Percentiles rank a stretch among this genome's conserved stretches.
phyloP scores from a whole-genome alignment of 352 stramenopile species.

The Phytopythium chamaehyphon region DNA sequence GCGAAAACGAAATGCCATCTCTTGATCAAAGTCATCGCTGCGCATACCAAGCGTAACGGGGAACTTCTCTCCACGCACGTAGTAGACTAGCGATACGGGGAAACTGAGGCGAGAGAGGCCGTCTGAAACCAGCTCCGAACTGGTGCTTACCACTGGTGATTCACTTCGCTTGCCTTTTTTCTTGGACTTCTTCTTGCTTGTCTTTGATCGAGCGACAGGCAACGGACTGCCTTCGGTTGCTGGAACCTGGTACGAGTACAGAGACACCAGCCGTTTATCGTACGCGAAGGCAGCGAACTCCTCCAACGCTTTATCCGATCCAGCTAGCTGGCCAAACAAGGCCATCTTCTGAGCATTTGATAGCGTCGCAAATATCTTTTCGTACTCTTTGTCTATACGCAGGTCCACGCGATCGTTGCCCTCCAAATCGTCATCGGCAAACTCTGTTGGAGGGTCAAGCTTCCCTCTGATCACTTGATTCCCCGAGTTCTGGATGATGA shows the following conservation, averaged over 20 bases:
- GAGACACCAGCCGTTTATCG: slow-evolving; percentile 46
- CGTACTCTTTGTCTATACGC: slow-evolving; percentile 40
- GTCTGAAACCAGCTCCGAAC: slow-evolving; percentile 16
- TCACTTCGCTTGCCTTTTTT: neutral
- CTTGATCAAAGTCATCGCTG: slow-evolving; percentile 15
- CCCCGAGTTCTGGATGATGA: slow-evolving; percentile 75
- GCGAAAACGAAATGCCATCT: slow-evolving; percentile 45
- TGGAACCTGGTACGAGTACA: slow-evolving; percentile 35
- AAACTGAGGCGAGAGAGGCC: slow-evolving; percentile 54
- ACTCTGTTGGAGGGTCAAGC: slow-evolving; percentile 19
- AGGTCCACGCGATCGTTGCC: slow-evolving; percentile 52
- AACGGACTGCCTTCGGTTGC: too few relatives aligned
- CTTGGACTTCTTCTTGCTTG: slow-evolving; percentile 2
- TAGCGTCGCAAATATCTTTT: slow-evolving; percentile 29
- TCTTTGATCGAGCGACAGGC: neutral
- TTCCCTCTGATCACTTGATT: slow-evolving; percentile 59
- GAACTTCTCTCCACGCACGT: slow-evolving; percentile 70
- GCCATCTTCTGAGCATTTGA: slow-evolving; percentile 38
- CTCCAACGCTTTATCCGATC: slow-evolving; percentile 19
- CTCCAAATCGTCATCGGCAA: slow-evolving; percentile 46
- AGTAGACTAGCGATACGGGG: slow-evolving; percentile 69
- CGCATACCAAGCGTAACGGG: slow-evolving; percentile 60
- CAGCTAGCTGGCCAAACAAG: slow-evolving; percentile 52
- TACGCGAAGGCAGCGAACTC: slow-evolving; percentile 61
- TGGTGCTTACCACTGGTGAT: neutral